A percentile compares a stretch with the other conserved stretches of the same genome.
Conservation (phyloP, 768 basidiomycete species). For the Amanita jacksonii region DNA sequence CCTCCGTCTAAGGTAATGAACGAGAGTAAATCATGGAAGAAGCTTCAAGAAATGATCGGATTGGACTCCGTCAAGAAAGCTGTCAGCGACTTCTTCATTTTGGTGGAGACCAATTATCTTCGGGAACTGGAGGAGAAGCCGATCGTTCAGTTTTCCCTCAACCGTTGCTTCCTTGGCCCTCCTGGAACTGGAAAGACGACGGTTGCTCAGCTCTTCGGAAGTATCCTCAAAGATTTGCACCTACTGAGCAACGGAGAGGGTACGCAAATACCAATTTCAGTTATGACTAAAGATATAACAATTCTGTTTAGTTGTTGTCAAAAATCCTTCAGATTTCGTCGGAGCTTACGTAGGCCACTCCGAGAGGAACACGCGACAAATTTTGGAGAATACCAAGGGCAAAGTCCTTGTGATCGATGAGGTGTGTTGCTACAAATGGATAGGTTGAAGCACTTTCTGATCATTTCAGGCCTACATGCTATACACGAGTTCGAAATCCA, state of each 20-base stretch:
- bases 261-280: constrained; percentile 14
- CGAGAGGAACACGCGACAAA: constrained; percentile 55
- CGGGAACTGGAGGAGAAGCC: constrained; percentile 50
- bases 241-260: constrained; percentile 71
- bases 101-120: constrained; percentile 43
- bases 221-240: constrained; percentile 48
- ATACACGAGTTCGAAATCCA: constrained; percentile 34
- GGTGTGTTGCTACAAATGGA: too few relatives aligned
- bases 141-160: constrained; percentile 45
- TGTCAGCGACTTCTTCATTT: constrained; percentile 34
- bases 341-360: constrained; percentile 50
- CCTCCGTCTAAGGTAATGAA: constrained; percentile 42
- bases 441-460: too few relatives aligned
- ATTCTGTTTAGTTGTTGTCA: constrained; percentile 41
- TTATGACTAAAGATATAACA: not conserved
- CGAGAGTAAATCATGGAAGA: constrained; percentile 39
- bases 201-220: constrained; percentile 58
- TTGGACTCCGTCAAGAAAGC: constrained; percentile 49
- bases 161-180: constrained; percentile 56
- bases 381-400: constrained; percentile 46
- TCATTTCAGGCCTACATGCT: constrained; percentile 71
- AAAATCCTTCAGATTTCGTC: constrained; percentile 65
- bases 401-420: constrained; percentile 69
- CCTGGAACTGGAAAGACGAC: constrained; percentile 70
- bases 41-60: constrained; percentile 44